A percentile compares a stretch with the other conserved stretches of the same genome.
phyloP scores from a whole-genome alignment of 2,329 filamentous ascomycete genomes.

The Ophiostoma perfectum region DNA sequence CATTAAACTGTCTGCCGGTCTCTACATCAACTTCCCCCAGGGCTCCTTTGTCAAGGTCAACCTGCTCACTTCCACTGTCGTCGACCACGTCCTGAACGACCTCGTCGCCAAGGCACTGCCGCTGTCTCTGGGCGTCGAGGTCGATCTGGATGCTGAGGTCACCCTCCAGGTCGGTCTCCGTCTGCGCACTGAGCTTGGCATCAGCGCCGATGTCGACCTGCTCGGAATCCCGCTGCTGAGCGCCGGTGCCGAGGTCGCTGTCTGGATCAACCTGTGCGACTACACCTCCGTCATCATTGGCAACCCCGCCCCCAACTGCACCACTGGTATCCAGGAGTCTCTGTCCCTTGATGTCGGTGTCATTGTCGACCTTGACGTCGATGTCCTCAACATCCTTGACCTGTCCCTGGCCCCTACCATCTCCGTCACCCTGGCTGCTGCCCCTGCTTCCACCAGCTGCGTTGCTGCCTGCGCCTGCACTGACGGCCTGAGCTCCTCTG shows the following conservation, averaged over 20 bases:
- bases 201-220: conserved; percentile 27
- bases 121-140: conserved; percentile 26
- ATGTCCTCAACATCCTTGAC: conserved; percentile 26
- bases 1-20: conserved; percentile 29
- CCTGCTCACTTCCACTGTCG: conserved; percentile 29
- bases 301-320: conserved; percentile 16
- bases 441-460: conserved; percentile 25
- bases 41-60: conserved; percentile 31
- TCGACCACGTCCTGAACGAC: conserved; percentile 26
- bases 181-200: conserved; percentile 30
- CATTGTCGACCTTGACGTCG: conserved; percentile 29
- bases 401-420: conserved; percentile 30
- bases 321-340: conserved; percentile 25
- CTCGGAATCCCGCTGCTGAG: conserved; percentile 28
- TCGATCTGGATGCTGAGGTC: conserved; percentile 29
- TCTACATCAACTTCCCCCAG: conserved; percentile 30
- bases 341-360: conserved; percentile 30
- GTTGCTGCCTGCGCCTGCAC: conserved; percentile 20
- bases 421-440: conserved; percentile 30
- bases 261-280: conserved; percentile 34
- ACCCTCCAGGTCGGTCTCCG: conserved; percentile 30
- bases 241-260: conserved; percentile 30
- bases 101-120: conserved; percentile 29
- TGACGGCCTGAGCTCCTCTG: background rate
- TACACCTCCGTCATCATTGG: conserved; percentile 30